Evolutionary conservation across 2,329 filamentous ascomycete genomes (phyloP), one percentile per base, ranked within the genome.

Genomic region (Calonectria montana): DNA sequence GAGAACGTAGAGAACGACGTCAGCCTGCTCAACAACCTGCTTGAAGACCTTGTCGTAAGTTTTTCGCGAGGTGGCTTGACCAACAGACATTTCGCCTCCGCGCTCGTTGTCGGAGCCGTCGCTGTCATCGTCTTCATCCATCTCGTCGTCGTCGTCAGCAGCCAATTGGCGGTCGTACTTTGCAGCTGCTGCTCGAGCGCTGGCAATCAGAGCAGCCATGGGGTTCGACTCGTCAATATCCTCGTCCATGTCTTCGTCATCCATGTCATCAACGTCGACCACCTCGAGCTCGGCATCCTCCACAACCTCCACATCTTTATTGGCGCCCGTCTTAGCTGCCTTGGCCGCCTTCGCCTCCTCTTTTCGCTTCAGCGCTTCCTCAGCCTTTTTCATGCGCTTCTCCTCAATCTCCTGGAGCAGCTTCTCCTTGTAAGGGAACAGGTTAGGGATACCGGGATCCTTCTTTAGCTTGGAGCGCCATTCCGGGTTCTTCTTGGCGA

Each of bases 401-500:
- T 98, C 94, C 86, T 99, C 97, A 78, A 99, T 97, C 84, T 99
- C 95, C 70, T 96, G 92, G 39, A 99, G 90, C 31, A 99, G 90
- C 88, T 94, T 96, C 83, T 98, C 96, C 87, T 99, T 99, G 89
- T 97, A 98, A 1, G 97, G 97, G 86, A 98, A 99, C 41, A 98
- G 86, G 82, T 98, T 99, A 47, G 97, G 97, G 74, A 99, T 98
- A 61, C 97, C 97, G 27, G 96, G 97, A 80, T 99, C 97, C 87
- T 98, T 99, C 91, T 98, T 98, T 77, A 98, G 83, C 83, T 95
- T 94, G 71, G 95, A 96, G 78, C 94, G 92, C 95, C 97, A 98
- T 94, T 98, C 92, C 39, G 97, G 96, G 84, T 98, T 98, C 91
- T 97, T 95, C 88, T 98, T 98, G 68, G 94, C 95, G 69, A 92